Percentiles rank a stretch among this genome's conserved stretches.
phyloP scores from a whole-genome alignment of 2,329 filamentous ascomycete genomes.

The Monosporascus sp. region DNA sequence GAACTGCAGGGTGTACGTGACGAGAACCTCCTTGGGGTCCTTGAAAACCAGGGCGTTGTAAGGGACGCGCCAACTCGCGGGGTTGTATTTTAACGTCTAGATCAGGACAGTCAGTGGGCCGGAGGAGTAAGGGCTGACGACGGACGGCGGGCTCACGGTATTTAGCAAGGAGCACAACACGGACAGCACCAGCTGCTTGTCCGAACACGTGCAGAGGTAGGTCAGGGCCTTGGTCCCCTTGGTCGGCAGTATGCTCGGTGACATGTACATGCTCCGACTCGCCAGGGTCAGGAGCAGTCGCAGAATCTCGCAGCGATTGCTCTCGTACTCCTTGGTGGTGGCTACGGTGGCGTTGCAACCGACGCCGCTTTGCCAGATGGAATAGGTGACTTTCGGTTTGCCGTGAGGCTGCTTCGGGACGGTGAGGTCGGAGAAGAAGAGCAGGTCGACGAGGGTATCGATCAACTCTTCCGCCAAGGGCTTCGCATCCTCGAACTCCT shows the following conservation, averaged over 20 bases:
- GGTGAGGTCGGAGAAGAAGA: constrained; percentile 90
- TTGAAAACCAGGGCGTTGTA: constrained; percentile 91
- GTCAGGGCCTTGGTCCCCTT: constrained; percentile 80
- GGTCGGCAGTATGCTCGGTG: constrained; percentile 71
- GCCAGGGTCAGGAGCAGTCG: constrained; percentile 79
- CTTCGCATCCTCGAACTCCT: constrained; percentile 75
- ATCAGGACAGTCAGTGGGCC: background rate
- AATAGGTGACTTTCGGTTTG: constrained; percentile 79
- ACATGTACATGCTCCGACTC: constrained; percentile 91
- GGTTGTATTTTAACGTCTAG: constrained; percentile 94
- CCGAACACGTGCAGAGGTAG: constrained; percentile 79
- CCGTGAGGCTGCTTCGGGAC: constrained; percentile 66
- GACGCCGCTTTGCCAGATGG: constrained; percentile 97
- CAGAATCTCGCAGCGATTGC: constrained; percentile 84
- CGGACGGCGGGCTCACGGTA: constrained; percentile 56
- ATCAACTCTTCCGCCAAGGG: constrained; percentile 90
- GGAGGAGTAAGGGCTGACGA: background rate
- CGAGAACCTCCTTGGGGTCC: constrained; percentile 82
- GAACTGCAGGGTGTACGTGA: constrained; percentile 87
- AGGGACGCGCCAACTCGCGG: constrained; percentile 86
- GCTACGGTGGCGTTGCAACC: constrained; percentile 87
- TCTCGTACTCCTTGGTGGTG: constrained; percentile 88
- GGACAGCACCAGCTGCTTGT: constrained; percentile 88
- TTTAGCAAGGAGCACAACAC: constrained; percentile 90
- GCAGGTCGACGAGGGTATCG: constrained; percentile 79